phyloP scores from a whole-genome alignment of 352 stramenopile genomes.

The Phytophthora constricta region DNA sequence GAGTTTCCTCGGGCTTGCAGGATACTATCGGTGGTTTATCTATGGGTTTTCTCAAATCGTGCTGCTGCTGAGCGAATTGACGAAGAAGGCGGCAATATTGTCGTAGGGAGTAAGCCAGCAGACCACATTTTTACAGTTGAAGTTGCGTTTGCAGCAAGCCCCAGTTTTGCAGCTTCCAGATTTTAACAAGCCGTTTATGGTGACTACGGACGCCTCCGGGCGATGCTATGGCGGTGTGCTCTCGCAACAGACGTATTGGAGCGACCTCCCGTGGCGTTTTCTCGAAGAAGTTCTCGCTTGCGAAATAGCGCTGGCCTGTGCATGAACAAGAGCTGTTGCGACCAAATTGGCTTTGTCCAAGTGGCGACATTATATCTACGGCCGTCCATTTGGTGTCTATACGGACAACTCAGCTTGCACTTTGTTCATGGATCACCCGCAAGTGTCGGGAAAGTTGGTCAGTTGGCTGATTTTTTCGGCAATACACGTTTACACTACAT shows the following conservation, averaged over 20 bases:
- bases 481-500: conserved; percentile 1
- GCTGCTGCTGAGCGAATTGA: conserved; percentile 10
- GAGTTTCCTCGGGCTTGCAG: conserved; percentile 28
- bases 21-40: conserved; percentile 33
- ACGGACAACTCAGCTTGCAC: conserved; percentile 2
- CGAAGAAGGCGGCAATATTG: conserved; percentile 10
- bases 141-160: conserved; percentile 26
- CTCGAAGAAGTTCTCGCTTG: neutral
- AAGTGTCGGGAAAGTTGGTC: neutral
- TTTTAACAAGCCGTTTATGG: conserved; percentile 29
- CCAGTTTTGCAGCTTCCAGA: conserved; percentile 33
- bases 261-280: conserved; percentile 10
- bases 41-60: conserved; percentile 19
- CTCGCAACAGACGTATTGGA: neutral
- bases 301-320: neutral
- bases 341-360: conserved; percentile 1
- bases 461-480: neutral
- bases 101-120: neutral
- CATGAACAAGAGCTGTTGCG: conserved; percentile 12
- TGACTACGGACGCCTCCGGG: conserved; percentile 37
- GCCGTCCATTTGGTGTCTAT: conserved; percentile 2
- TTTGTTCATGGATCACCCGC: conserved; percentile 1
- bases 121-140: neutral
- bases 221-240: neutral
- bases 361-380: conserved; percentile 11